Conservation (phyloP, 148 eudicot genomes). For the Diospyros lotus region DNA sequence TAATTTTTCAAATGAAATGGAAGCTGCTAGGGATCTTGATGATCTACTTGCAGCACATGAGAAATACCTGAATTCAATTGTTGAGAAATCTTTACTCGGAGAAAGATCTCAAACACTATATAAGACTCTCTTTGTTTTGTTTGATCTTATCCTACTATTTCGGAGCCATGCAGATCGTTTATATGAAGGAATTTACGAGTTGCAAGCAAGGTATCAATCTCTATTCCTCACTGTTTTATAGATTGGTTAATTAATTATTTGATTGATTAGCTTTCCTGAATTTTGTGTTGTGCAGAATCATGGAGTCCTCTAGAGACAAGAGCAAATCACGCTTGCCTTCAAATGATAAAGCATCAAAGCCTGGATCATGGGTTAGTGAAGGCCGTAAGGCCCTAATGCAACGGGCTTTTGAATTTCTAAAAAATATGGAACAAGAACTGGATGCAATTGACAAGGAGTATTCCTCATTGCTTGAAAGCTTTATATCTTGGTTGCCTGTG, state of each 20-base stretch:
- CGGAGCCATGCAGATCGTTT: slow-evolving; percentile 85
- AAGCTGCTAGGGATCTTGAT: slow-evolving; percentile 93
- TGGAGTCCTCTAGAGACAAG: slow-evolving; percentile 50
- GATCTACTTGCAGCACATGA: slow-evolving; percentile 97
- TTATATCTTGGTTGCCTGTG: slow-evolving; percentile 77
- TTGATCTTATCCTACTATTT: slow-evolving; percentile 79
- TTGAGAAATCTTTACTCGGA: slow-evolving; percentile 95
- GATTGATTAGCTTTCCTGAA: slow-evolving; percentile 4
- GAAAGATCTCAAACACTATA: slow-evolving; percentile 67
- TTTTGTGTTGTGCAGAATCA: slow-evolving; percentile 46
- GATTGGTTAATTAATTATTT: not conserved
- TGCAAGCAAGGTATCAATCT: slow-evolving; percentile 71
- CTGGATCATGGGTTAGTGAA: slow-evolving; percentile 78
- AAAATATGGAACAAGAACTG: slow-evolving; percentile 65
- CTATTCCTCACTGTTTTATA: slow-evolving; percentile 7
- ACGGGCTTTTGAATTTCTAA: slow-evolving; percentile 76
- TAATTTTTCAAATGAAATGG: slow-evolving; percentile 76
- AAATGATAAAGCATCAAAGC: slow-evolving; percentile 44
- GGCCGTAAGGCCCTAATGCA: slow-evolving; percentile 79
- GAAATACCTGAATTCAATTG: slow-evolving; percentile 82
- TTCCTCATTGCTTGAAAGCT: slow-evolving; percentile 71
- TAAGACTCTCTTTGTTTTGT: slow-evolving; percentile 67
- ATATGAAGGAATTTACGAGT: slow-evolving; percentile 82
- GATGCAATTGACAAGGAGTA: slow-evolving; percentile 70
- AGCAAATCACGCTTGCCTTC: slow-evolving; percentile 28